Evolutionary conservation across 306 rosid species (phyloP).

Genomic region (Senna siamea): DNA sequence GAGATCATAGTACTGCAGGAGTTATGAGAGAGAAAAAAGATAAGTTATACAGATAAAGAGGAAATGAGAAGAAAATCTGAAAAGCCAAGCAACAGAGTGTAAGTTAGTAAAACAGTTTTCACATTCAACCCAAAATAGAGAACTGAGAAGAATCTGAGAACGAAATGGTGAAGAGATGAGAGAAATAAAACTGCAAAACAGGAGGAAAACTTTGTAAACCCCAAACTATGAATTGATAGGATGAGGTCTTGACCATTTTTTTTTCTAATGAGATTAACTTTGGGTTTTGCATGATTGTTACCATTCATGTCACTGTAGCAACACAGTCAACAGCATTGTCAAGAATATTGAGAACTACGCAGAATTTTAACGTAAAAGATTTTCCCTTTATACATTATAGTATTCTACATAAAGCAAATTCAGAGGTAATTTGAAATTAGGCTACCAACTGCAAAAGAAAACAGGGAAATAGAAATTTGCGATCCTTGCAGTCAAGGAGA

Average conservation of each 20-base stretch:
- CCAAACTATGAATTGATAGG: neutral
- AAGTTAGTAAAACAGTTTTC: neutral
- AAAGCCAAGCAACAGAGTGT: neutral
- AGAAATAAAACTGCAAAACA: neutral
- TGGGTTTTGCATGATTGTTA: neutral
- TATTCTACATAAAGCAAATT: neutral
- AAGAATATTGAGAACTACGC: neutral
- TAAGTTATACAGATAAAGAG: slow-evolving; percentile 1
- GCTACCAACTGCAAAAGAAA: neutral
- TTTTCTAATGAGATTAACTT: neutral
- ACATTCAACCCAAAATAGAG: neutral
- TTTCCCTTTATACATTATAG: neutral
- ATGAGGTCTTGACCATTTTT: too few relatives aligned
- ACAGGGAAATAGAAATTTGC: neutral
- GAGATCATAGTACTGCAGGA: slow-evolving; percentile 92
- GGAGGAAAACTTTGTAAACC: neutral
- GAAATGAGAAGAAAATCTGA: neutral
- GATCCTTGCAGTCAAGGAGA: neutral
- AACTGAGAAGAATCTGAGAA: neutral
- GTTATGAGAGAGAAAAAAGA: neutral
- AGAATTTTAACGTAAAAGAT: neutral
- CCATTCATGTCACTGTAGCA: neutral
- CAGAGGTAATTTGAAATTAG: neutral
- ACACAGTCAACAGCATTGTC: neutral
- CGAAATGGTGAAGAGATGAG: neutral